Evolutionary conservation across 441 rosid species (phyloP).

Genomic region (Biscutella laevigata): DNA sequence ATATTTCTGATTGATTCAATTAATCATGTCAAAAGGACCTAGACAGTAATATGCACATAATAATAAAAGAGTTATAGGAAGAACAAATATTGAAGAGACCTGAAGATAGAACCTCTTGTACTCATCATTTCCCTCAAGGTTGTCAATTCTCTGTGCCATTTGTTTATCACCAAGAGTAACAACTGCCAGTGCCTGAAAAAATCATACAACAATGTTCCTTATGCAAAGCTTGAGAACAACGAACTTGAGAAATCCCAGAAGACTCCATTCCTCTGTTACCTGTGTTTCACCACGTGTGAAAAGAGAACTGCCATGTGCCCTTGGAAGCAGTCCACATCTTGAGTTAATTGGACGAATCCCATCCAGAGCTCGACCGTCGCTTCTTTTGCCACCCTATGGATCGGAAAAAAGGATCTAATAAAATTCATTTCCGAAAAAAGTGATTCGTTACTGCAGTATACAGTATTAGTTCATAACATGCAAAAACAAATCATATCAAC

Average conservation of each 20-base stretch:
- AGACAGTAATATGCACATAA: not conserved
- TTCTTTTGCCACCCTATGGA: conserved; percentile 85
- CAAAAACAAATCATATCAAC: not conserved
- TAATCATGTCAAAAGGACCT: not conserved
- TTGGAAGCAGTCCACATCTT: conserved; percentile 86
- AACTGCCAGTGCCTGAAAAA: conserved; percentile 80
- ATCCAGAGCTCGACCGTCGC: conserved; percentile 81
- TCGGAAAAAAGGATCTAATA: conserved; percentile 6
- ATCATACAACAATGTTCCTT: conserved; percentile 7
- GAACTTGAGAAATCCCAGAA: no score
- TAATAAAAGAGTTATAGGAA: conserved; percentile 9
- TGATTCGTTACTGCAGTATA: conserved; percentile 4
- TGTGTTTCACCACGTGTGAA: conserved; percentile 99
- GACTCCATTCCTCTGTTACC: conserved; percentile 32
- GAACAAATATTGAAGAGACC: conserved; percentile 41
- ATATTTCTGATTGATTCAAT: not conserved
- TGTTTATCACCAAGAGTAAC: conserved; percentile 95
- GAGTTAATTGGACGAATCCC: conserved; percentile 85
- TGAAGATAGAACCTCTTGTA: conserved; percentile 97
- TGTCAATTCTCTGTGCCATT: conserved; percentile 95
- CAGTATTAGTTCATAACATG: conserved; percentile 5
- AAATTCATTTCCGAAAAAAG: not conserved
- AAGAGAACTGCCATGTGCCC: conserved; percentile 97
- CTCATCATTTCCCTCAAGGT: conserved; percentile 77
- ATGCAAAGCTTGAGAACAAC: no score